phyloP scores from a whole-genome alignment of 2,329 filamentous ascomycete species.

The Apiospora kogelbergensis region DNA sequence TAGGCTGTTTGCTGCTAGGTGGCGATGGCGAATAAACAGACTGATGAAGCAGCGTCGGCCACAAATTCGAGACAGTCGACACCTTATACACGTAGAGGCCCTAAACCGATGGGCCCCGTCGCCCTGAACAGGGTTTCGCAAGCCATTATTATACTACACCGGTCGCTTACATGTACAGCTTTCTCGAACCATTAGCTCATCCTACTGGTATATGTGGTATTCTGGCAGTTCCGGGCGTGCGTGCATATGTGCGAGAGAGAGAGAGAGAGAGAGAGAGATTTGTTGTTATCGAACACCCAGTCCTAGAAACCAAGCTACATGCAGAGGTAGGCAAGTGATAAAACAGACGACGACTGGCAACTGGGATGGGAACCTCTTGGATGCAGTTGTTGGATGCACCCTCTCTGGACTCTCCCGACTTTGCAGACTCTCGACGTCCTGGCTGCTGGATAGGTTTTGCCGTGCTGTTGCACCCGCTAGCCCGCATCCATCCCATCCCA shows the following conservation, averaged over 20 bases:
- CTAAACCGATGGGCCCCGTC: neutral
- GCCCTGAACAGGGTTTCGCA: neutral
- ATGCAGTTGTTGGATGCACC: no score
- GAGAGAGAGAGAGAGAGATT: no score
- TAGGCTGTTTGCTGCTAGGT: no score
- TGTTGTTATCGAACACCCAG: no score
- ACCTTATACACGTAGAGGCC: neutral
- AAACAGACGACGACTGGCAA: neutral
- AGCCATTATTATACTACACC: neutral
- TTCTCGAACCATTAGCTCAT: neutral
- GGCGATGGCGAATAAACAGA: neutral
- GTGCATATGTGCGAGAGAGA: no score
- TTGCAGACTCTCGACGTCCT: no score
- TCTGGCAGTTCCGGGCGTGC: neutral
- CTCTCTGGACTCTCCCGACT: no score
- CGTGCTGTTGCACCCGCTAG: neutral
- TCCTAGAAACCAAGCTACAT: no score
- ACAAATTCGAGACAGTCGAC: neutral
- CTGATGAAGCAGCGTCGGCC: neutral
- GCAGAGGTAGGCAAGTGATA: neutral
- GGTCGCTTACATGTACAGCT: neutral
- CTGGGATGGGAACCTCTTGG: neutral
- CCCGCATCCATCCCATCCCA: neutral
- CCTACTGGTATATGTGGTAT: neutral
- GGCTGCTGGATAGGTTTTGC: constrained; percentile 2